phyloP scores from a whole-genome alignment of 768 basidiomycete species.

The Tricholoma terreum region DNA sequence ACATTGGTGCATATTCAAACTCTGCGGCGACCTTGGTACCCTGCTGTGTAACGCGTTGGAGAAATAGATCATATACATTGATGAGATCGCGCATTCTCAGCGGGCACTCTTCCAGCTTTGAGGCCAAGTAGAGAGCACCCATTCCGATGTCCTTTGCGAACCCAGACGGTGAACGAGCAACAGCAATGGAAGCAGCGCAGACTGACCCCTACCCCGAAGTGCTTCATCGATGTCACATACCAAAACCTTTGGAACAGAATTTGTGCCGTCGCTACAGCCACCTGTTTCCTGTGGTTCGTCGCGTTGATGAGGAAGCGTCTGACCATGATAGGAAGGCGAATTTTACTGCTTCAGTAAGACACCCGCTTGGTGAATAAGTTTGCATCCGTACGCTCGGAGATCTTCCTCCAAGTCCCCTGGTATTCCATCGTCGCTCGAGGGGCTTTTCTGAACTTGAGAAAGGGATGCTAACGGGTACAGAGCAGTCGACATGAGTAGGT shows the following conservation, averaged over 20 bases:
- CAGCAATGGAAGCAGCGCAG: conserved; percentile 3
- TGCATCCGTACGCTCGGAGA: conserved; percentile 86
- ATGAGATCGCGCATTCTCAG: conserved; percentile 91
- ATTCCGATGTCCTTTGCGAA: conserved; percentile 73
- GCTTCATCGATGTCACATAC: conserved; percentile 92
- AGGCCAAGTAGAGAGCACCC: conserved; percentile 85
- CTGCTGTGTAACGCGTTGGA: conserved; percentile 67
- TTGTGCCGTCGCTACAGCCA: conserved; percentile 94
- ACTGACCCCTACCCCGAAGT: conserved; percentile 89
- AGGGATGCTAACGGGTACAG: conserved; percentile 84
- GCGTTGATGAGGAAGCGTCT: conserved; percentile 6
- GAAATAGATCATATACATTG: conserved; percentile 88
- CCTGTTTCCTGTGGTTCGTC: conserved; percentile 70
- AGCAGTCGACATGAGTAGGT: conserved; percentile 39
- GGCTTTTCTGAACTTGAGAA: conserved; percentile 72
- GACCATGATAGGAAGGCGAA: background rate
- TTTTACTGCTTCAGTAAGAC: conserved; percentile 85
- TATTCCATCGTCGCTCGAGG: conserved; percentile 80
- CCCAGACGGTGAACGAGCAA: conserved; percentile 6
- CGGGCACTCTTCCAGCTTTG: conserved; percentile 91
- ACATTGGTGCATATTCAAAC: conserved; percentile 80
- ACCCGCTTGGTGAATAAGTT: conserved; percentile 93
- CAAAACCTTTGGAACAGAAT: conserved; percentile 96
- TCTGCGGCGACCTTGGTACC: conserved; percentile 30
- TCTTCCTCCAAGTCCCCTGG: conserved; percentile 82